Base-by-base conservation (phyloP, 352 stramenopile genomes). In the Pelagophyceae sp. region DNA sequence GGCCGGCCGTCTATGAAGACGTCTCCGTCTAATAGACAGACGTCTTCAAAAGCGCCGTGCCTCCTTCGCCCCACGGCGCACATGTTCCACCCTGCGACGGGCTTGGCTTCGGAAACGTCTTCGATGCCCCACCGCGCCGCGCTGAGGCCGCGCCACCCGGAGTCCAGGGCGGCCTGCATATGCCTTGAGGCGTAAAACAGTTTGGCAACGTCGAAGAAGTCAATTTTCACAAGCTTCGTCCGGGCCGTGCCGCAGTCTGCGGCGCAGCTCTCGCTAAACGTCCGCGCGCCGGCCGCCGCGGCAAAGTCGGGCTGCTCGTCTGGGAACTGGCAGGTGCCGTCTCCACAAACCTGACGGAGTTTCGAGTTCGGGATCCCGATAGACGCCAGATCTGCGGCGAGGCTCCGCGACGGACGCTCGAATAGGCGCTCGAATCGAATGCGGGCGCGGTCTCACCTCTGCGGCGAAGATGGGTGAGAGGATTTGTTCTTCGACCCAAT, bases 21-120 rank as follows among this genome's bases (percentile, higher is more conserved):
- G 61, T 71, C 61, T 27, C 61, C 61, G 61, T 71, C 61, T 27
- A 71, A 71, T 27, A 71, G n/a, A 31, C 61, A 71, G 31, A 40
- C 29, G 19, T 6, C 6, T 31, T 37, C 33, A 31, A 71, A 71
- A 25, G 19, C 11, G 33, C 61, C 61, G 6, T 17, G 2, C 19
- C 17, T 2, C 19, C 3, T 17, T 27, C 6, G n/a, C 3, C 1
- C 38, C 29, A 1, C 2, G 3, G 19, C 15, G 31, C 61, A 71
- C n/a, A 71, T n/a, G 61, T 71, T 71, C 29, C 33, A 71, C n/a
- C 61, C 61, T n/a, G 61, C 61, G 19, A n/a, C 61, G 11, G 61
- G 61, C 61, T 71, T 5, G n/a, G n/a, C n/a, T n/a, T n/a, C n/a
- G n/a, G n/a, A n/a, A 31, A 25, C 61, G 31, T 6, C 61, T 27